A percentile compares a stretch with the other conserved stretches of the same genome.
These are phyloP conservation scores for Bipolaris sorokiniana DNA, from an alignment of 2,329 filamentous ascomycete genomes.

Conservation along the genomic window DNA sequence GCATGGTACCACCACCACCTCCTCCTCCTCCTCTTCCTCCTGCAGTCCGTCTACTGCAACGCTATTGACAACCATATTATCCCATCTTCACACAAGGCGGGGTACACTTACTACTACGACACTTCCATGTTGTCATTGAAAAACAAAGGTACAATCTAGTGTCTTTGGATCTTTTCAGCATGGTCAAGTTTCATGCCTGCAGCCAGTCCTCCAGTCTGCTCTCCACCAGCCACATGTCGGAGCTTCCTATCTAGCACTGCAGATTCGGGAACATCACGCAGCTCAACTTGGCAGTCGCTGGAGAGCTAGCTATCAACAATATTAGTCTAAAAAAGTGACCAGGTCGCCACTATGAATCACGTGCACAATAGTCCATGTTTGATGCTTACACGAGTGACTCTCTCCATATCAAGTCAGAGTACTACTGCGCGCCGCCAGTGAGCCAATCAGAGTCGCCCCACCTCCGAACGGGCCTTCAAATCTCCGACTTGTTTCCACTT, in stretches of 20 bases:
- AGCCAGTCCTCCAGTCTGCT: not conserved
- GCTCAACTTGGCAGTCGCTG: not conserved
- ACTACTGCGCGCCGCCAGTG: slow-evolving; percentile 6
- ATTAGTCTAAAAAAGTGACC: not conserved
- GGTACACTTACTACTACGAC: not conserved
- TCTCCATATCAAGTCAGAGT: not conserved
- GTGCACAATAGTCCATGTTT: not conserved
- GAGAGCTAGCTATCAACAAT: not conserved
- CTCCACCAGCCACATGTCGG: too few relatives aligned
- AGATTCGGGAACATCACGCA: not conserved
- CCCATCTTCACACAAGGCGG: not conserved
- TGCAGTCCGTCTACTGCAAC: not conserved
- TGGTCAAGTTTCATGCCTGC: not conserved
- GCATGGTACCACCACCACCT: not conserved
- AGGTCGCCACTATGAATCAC: not conserved
- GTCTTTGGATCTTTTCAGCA: not conserved
- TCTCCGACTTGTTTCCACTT: slow-evolving; percentile 30
- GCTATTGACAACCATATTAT: not conserved
- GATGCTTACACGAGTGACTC: not conserved
- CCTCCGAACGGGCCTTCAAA: slow-evolving; percentile 33
- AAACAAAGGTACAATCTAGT: not conserved
- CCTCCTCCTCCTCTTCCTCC: not conserved
- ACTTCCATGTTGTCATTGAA: not conserved
- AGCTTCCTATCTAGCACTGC: not conserved
- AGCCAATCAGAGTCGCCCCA: slow-evolving; percentile 25